Evolutionary conservation across 371 early-diverging fungal genomes (phyloP).

Genomic region (Amoeboaphelidium occidentale): DNA sequence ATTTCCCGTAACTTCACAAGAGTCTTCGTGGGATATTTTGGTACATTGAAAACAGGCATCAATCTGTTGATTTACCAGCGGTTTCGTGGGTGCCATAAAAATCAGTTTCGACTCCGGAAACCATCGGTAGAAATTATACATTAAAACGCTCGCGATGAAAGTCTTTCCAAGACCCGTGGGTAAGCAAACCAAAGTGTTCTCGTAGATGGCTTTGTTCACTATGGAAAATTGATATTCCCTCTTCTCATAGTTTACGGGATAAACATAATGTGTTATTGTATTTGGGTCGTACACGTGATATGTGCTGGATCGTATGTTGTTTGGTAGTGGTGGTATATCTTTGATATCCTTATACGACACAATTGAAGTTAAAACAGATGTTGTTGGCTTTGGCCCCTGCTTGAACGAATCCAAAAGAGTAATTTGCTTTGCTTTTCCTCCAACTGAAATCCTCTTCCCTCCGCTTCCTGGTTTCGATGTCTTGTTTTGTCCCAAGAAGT

Average conservation of each 20-base stretch:
- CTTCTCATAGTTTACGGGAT: constrained; percentile 44
- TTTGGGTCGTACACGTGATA: constrained; percentile 26
- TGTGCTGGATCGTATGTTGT: no score
- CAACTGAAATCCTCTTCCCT: no score
- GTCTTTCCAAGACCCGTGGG: constrained; percentile 84
- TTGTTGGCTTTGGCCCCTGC: no score
- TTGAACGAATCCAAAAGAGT: no score
- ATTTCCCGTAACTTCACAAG: constrained; percentile 48
- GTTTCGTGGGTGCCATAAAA: constrained; percentile 80
- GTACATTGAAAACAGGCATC: constrained; percentile 49
- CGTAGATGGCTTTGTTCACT: constrained; percentile 40
- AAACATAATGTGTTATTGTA: constrained; percentile 42
- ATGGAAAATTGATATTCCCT: constrained; percentile 77
- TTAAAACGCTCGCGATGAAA: constrained; percentile 83
- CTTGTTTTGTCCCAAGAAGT: no score
- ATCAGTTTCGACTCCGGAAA: constrained; percentile 64
- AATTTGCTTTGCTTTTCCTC: no score
- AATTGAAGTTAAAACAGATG: no score
- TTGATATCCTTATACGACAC: no score
- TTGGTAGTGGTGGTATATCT: no score
- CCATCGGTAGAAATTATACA: constrained; percentile 82
- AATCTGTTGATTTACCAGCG: constrained; percentile 75
- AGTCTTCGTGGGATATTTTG: constrained; percentile 36
- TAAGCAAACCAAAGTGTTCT: constrained; percentile 68
- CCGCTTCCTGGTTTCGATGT: no score